phyloP scores from a whole-genome alignment of 106 monocot species.

The Platanthera guangdongensis region DNA sequence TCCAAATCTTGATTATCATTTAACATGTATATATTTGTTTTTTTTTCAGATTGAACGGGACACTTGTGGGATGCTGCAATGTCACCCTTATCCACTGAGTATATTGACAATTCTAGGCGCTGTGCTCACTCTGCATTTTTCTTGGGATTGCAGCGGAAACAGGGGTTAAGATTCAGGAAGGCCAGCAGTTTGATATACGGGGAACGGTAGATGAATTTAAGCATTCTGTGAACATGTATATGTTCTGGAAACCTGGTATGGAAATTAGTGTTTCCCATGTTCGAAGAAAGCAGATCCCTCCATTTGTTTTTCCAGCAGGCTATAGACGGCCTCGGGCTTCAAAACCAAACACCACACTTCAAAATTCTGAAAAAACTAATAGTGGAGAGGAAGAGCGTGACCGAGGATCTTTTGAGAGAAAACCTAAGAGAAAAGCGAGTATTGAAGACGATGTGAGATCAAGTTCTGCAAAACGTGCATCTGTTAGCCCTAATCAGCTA shows the following conservation, averaged over 20 bases:
- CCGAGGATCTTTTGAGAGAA: constrained; percentile 20
- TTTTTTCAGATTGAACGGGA: constrained; percentile 86
- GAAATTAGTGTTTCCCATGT: constrained; percentile 79
- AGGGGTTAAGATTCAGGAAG: constrained; percentile 38
- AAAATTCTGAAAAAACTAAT: constrained; percentile 13
- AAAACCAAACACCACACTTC: constrained; percentile 9
- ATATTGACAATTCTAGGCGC: constrained; percentile 33
- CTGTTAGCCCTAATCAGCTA: constrained; percentile 13
- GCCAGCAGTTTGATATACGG: constrained; percentile 83
- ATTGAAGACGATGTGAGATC: constrained; percentile 6
- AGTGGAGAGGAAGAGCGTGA: constrained; percentile 5
- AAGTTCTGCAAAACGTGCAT: constrained; percentile 20
- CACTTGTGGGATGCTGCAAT: constrained; percentile 78
- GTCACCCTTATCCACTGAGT: constrained; percentile 64
- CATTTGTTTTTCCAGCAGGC: constrained; percentile 85
- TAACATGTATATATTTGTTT: neutral
- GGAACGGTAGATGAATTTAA: constrained; percentile 79
- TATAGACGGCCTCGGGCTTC: constrained; percentile 45
- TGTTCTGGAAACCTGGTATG: constrained; percentile 82
- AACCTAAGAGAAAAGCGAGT: constrained; percentile 30
- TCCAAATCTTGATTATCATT: neutral
- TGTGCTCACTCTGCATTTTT: constrained; percentile 62
- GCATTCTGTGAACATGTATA: constrained; percentile 64
- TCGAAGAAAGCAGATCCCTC: constrained; percentile 75
- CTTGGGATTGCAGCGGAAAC: constrained; percentile 69